These are phyloP conservation scores for Boehmeria nivea DNA, from an alignment of 306 rosid genomes.

Conservation along the genomic window DNA sequence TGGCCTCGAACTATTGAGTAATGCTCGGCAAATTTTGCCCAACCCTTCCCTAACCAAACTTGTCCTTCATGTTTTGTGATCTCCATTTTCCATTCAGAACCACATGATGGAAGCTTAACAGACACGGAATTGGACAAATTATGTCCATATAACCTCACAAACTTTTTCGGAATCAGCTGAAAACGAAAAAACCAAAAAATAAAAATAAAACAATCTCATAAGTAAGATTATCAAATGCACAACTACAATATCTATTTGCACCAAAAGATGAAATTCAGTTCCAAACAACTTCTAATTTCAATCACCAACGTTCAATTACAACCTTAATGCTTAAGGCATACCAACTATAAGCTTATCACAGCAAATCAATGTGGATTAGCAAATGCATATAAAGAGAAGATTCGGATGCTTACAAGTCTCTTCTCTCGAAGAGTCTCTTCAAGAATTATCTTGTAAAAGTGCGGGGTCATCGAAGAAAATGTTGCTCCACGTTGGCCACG, in stretches of 20 bases:
- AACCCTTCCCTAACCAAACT: conserved; percentile 20
- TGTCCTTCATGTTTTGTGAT: background rate
- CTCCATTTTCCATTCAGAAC: conserved; percentile 17
- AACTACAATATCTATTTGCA: too few species aligned
- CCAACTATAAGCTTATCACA: too few species aligned
- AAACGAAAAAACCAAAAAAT: background rate
- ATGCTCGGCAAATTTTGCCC: conserved; percentile 15
- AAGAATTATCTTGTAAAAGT: conserved; percentile 10
- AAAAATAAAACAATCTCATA: too few species aligned
- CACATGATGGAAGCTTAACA: background rate
- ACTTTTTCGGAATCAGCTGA: background rate
- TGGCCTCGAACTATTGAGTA: conserved; percentile 1
- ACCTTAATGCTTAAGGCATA: too few species aligned
- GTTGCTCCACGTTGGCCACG: background rate
- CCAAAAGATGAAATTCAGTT: too few species aligned
- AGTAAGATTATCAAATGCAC: too few species aligned
- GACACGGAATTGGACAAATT: background rate
- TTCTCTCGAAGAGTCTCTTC: background rate
- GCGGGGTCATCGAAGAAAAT: conserved; percentile 1
- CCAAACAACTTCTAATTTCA: too few species aligned
- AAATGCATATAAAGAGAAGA: too few species aligned
- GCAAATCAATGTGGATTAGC: too few species aligned
- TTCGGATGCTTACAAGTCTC: conserved; percentile 9
- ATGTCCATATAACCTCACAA: background rate
- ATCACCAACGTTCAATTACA: too few species aligned